Percentiles rank a stretch among this genome's conserved stretches.
Conservation (phyloP, 768 basidiomycete species). For the Amanita rubescens region DNA sequence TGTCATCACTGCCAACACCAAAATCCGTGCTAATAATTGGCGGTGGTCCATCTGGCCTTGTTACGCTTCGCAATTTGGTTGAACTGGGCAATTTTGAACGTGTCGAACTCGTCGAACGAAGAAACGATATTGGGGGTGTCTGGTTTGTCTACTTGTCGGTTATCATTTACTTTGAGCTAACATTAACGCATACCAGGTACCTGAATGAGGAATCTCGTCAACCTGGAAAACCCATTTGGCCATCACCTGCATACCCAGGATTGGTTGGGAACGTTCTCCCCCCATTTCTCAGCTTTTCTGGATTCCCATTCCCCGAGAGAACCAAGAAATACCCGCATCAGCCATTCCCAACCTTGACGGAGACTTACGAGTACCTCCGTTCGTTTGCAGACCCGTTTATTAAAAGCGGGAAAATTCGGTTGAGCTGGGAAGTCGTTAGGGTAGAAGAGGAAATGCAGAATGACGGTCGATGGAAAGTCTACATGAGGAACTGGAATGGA, state of each 20-base stretch:
- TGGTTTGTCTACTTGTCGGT: slow-evolving; percentile 26
- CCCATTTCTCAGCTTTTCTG: slow-evolving; percentile 33
- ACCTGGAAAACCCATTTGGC: slow-evolving; percentile 25
- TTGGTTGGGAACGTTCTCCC: slow-evolving; percentile 46
- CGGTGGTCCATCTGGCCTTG: slow-evolving; percentile 40
- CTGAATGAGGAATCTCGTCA: slow-evolving; percentile 19
- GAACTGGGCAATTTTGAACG: slow-evolving; percentile 32
- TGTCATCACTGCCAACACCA: slow-evolving; percentile 11
- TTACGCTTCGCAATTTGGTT: slow-evolving; percentile 42
- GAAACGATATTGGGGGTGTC: slow-evolving; percentile 42
- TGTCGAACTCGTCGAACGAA: slow-evolving; percentile 41
- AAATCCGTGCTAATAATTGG: slow-evolving; percentile 36
- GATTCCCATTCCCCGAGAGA: slow-evolving; percentile 27
- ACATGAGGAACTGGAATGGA: slow-evolving; percentile 2
- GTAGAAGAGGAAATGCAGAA: slow-evolving; percentile 26
- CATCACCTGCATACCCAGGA: slow-evolving; percentile 39
- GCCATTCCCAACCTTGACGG: slow-evolving; percentile 32
- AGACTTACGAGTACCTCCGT: slow-evolving; percentile 31
- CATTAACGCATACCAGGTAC: neutral
- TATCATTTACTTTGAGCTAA: neutral
- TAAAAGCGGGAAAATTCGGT: slow-evolving; percentile 26
- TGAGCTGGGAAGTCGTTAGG: slow-evolving; percentile 32
- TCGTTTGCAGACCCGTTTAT: slow-evolving; percentile 27
- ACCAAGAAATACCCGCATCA: slow-evolving; percentile 20
- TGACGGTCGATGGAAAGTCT: slow-evolving; percentile 32